A percentile compares a stretch with the other conserved stretches of the same genome.
phyloP scores from a whole-genome alignment of 352 stramenopile genomes.

The Globisporangium parvum region DNA sequence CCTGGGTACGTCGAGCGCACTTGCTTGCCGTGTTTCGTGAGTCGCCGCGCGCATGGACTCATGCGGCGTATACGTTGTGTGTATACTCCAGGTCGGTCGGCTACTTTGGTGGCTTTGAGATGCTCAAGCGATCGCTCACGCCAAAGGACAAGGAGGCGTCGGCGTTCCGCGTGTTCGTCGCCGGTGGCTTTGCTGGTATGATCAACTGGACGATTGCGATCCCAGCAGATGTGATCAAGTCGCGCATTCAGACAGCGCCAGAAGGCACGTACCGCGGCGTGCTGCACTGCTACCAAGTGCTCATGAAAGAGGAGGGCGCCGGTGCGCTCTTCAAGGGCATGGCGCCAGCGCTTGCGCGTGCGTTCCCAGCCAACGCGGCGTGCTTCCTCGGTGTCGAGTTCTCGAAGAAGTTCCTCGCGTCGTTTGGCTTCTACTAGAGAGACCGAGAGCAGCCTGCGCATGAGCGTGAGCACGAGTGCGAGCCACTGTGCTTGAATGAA shows the following conservation, averaged over 20 bases:
- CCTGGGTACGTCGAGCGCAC: constrained; percentile 64
- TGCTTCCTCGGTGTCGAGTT: constrained; percentile 92
- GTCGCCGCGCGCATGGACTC: too few relatives aligned
- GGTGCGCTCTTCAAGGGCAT: constrained; percentile 93
- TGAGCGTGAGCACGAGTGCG: too few relatives aligned
- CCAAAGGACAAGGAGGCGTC: constrained; percentile 74
- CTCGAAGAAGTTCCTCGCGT: constrained; percentile 78
- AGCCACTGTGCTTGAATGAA: constrained; percentile 1
- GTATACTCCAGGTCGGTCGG: constrained; percentile 67
- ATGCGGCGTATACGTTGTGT: not conserved
- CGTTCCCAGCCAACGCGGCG: constrained; percentile 94
- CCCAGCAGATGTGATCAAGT: constrained; percentile 96
- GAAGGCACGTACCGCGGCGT: constrained; percentile 93
- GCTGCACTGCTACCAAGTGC: constrained; percentile 86
- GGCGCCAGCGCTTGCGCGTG: constrained; percentile 90
- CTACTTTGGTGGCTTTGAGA: constrained; percentile 95
- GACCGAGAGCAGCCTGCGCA: constrained; percentile 3
- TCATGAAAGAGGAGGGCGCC: constrained; percentile 94
- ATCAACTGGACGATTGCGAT: constrained; percentile 95
- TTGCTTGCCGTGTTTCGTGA: not conserved
- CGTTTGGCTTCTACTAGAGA: constrained; percentile 68
- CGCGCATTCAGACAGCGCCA: constrained; percentile 93
- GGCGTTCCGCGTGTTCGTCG: constrained; percentile 87
- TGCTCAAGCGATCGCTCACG: constrained; percentile 86
- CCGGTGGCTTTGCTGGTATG: constrained; percentile 91